Evolutionary conservation across 768 basidiomycete genomes (phyloP).

Genomic region (Suillus ampliporus): DNA sequence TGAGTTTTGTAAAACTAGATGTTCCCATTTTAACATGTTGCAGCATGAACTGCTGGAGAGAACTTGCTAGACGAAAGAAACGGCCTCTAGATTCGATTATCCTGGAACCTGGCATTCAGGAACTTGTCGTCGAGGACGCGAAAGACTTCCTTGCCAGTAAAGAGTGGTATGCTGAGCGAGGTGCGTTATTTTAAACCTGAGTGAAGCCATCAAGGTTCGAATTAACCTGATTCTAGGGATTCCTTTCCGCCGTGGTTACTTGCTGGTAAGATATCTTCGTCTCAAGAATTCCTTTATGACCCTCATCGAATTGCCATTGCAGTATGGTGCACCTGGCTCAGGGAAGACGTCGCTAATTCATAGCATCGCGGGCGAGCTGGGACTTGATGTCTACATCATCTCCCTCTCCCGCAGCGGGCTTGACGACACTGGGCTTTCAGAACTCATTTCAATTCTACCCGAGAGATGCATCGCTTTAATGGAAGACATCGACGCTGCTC

Average conservation of each 20-base stretch:
- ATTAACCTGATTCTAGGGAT: slow-evolving; percentile 42
- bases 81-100: slow-evolving; percentile 71
- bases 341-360: slow-evolving; percentile 85
- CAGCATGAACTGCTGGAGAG: slow-evolving; percentile 53
- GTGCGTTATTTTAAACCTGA: slow-evolving; percentile 28
- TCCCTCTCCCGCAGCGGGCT: slow-evolving; percentile 66
- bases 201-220: not conserved
- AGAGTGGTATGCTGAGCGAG: slow-evolving; percentile 74
- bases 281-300: not conserved
- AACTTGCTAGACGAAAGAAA: slow-evolving; percentile 63
- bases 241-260: slow-evolving; percentile 80
- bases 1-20: slow-evolving; percentile 23
- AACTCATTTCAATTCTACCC: slow-evolving; percentile 68
- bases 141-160: slow-evolving; percentile 72
- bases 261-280: slow-evolving; percentile 48
- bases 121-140: slow-evolving; percentile 70
- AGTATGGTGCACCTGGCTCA: slow-evolving; percentile 77
- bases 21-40: slow-evolving; percentile 6
- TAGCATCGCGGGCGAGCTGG: slow-evolving; percentile 77
- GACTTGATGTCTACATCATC: slow-evolving; percentile 74
- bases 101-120: slow-evolving; percentile 70
- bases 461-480: slow-evolving; percentile 76
- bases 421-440: slow-evolving; percentile 63
- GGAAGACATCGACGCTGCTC: slow-evolving; percentile 87
- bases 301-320: slow-evolving; percentile 11